phyloP scores from a whole-genome alignment of 1,284 basidiomycete genomes.

The Rhodotorula sp. region DNA sequence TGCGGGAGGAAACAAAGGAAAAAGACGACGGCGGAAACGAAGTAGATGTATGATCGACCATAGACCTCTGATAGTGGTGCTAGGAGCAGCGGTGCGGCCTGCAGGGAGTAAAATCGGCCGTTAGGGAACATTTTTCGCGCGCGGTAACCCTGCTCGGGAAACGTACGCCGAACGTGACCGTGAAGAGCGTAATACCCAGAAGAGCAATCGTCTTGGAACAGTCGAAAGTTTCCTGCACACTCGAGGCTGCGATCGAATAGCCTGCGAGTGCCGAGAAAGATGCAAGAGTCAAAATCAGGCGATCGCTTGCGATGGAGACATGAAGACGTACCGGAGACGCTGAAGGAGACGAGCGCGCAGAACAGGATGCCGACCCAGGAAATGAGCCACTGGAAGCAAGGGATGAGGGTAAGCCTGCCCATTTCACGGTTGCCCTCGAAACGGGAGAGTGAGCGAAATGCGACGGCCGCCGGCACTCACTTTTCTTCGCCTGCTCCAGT shows the following conservation, averaged over 20 bases:
- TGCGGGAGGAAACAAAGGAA: conserved; percentile 64
- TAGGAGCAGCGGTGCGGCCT: conserved; percentile 34
- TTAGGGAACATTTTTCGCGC: background rate
- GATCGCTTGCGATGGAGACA: background rate
- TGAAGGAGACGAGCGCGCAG: conserved; percentile 32
- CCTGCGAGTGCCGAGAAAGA: background rate
- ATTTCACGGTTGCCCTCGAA: background rate
- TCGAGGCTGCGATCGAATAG: conserved; percentile 20
- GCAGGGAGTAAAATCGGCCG: background rate
- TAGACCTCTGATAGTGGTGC: conserved; percentile 36
- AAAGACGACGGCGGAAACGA: conserved; percentile 57
- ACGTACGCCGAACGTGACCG: conserved; percentile 34
- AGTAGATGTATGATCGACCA: conserved; percentile 51
- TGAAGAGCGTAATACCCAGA: conserved; percentile 29
- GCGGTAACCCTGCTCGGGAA: no score
- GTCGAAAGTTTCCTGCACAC: conserved; percentile 12
- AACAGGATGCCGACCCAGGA: conserved; percentile 29
- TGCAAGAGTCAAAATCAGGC: background rate
- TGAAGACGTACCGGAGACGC: conserved; percentile 7
- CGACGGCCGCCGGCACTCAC: conserved; percentile 1
- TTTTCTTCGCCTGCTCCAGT: conserved; percentile 32
- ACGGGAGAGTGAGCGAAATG: no score
- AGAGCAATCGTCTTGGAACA: conserved; percentile 7
- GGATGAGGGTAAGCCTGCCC: background rate
- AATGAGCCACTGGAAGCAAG: conserved; percentile 24